phyloP scores from a whole-genome alignment of 1,284 basidiomycete species.

The Coniferiporia sulphurascens region DNA sequence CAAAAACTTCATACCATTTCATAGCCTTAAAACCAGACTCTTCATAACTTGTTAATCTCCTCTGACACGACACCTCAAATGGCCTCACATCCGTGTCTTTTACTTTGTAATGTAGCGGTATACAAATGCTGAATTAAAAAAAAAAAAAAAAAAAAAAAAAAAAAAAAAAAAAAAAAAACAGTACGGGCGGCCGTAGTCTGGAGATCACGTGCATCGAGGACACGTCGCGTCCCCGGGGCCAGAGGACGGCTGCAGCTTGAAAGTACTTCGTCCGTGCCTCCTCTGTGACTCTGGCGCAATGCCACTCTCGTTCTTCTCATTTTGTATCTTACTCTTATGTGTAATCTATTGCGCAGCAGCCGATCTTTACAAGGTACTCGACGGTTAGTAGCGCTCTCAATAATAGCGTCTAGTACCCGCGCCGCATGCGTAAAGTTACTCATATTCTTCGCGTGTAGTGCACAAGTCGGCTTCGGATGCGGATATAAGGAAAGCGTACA shows the following conservation, averaged over 20 bases:
- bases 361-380: slow-evolving; percentile 73
- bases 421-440: slow-evolving; percentile 3
- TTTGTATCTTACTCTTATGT: slow-evolving; percentile 17
- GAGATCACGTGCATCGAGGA: background rate
- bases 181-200: too few species aligned
- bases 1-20: too few species aligned
- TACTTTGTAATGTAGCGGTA: too few species aligned
- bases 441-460: slow-evolving; percentile 45
- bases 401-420: slow-evolving; percentile 21
- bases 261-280: background rate
- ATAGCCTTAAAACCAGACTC: too few species aligned
- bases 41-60: too few species aligned
- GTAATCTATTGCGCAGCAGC: slow-evolving; percentile 36
- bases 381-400: slow-evolving; percentile 51
- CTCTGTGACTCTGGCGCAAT: slow-evolving; percentile 3
- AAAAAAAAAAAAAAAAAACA: too few species aligned
- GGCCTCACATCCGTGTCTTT: too few species aligned
- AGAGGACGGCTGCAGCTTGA: background rate
- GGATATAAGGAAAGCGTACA: slow-evolving; percentile 89
- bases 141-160: too few species aligned
- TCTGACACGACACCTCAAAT: too few species aligned
- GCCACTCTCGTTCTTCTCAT: slow-evolving; percentile 10
- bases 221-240: background rate
- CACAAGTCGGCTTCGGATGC: slow-evolving; percentile 75
- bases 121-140: too few species aligned